Evolutionary conservation across 192 early-diverging fungal species (phyloP).

Genomic region (Podochytrium sp.): DNA sequence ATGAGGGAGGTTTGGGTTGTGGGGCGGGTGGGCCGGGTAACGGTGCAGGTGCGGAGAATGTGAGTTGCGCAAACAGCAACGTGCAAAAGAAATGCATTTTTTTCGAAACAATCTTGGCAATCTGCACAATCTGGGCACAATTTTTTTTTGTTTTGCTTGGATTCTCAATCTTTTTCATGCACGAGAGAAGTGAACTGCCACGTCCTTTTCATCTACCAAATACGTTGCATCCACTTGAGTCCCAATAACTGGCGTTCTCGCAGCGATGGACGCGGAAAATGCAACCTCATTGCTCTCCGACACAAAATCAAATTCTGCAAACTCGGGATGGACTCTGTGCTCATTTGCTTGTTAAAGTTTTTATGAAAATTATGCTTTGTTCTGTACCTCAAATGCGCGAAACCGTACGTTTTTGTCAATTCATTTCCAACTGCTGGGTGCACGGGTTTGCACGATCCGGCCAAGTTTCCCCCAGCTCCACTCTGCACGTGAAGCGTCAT

Average conservation of each 20-base stretch:
- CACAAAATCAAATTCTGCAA: neutral
- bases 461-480: slow-evolving; percentile 25
- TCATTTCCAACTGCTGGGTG: neutral
- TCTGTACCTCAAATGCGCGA: slow-evolving; percentile 11
- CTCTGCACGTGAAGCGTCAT: slow-evolving; percentile 4
- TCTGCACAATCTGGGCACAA: too few species aligned
- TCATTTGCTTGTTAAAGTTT: too few species aligned
- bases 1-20: too few species aligned
- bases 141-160: too few species aligned
- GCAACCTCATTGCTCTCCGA: slow-evolving; percentile 9
- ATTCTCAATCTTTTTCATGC: too few species aligned
- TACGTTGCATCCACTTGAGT: neutral
- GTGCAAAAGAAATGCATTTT: too few species aligned
- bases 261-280: neutral
- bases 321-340: neutral
- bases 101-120: too few species aligned
- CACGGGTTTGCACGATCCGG: slow-evolving; percentile 8
- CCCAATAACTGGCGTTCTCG: slow-evolving; percentile 4
- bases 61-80: too few species aligned
- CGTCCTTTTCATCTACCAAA: neutral
- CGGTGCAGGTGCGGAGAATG: too few species aligned
- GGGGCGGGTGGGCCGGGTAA: too few species aligned
- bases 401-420: slow-evolving; percentile 5
- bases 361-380: too few species aligned
- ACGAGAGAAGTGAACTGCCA: neutral